Conservation (phyloP, 495 filamentous ascomycete species). For the Podospora fimiseda region DNA sequence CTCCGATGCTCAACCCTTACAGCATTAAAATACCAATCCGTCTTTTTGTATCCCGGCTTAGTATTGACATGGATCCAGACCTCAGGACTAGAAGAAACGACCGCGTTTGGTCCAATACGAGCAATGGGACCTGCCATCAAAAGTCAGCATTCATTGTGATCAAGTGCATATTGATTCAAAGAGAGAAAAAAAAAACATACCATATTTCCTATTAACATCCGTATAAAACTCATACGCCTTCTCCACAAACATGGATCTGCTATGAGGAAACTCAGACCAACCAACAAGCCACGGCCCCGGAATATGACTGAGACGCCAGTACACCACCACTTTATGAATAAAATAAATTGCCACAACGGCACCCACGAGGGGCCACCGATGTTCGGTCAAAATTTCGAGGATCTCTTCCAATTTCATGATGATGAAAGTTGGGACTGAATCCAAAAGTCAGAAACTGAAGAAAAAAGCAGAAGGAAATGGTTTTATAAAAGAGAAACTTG, state of each 20-base stretch:
- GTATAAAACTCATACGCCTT: constrained; percentile 13
- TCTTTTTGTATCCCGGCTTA: constrained; percentile 21
- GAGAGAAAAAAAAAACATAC: neutral
- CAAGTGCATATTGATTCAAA: too few species aligned
- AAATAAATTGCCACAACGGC: neutral
- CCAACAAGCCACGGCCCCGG: constrained; percentile 27
- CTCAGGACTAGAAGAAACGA: constrained; percentile 22
- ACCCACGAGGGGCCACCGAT: neutral
- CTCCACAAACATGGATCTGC: constrained; percentile 7
- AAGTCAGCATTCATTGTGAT: too few species aligned
- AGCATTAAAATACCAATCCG: constrained; percentile 25
- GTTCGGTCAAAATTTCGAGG: neutral
- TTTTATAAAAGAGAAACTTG: too few species aligned
- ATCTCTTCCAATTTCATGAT: too few species aligned
- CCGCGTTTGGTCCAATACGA: constrained; percentile 29
- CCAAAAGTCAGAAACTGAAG: too few species aligned
- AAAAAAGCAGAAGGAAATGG: too few species aligned
- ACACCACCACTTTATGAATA: neutral
- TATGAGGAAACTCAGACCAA: constrained; percentile 17
- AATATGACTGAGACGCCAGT: constrained; percentile 11
- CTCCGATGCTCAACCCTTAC: constrained; percentile 24
- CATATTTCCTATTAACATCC: constrained; percentile 21
- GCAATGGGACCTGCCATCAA: constrained; percentile 26
- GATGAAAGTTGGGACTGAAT: too few species aligned
- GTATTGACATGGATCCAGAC: constrained; percentile 31